A percentile compares a stretch with the other conserved stretches of the same genome.
Conservation (phyloP, 352 stramenopile species). For the Peronosclerospora sorghi region DNA sequence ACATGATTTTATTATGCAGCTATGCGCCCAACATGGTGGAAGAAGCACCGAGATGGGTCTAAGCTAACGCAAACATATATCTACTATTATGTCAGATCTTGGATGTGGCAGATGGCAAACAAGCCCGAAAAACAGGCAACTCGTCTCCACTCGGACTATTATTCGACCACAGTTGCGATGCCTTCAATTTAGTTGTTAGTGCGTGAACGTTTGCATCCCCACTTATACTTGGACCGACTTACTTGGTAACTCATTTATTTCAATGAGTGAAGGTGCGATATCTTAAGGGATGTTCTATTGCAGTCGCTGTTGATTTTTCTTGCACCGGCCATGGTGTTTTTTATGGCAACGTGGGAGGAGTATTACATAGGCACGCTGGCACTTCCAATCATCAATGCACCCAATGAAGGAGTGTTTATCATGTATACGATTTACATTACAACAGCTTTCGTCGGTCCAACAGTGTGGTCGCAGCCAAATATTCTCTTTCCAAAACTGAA, state of each 20-base stretch:
- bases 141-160: slow-evolving; percentile 75
- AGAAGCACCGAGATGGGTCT: slow-evolving; percentile 61
- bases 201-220: slow-evolving; percentile 77
- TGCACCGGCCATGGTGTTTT: slow-evolving; percentile 87
- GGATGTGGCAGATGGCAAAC: slow-evolving; percentile 80
- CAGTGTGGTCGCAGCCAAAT: slow-evolving; percentile 59
- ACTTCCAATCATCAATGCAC: slow-evolving; percentile 92
- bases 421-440: slow-evolving; percentile 77
- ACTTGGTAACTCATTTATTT: slow-evolving; percentile 60
- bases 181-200: slow-evolving; percentile 76
- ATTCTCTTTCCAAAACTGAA: slow-evolving; percentile 44
- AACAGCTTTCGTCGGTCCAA: slow-evolving; percentile 49
- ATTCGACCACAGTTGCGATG: slow-evolving; percentile 81
- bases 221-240: slow-evolving; percentile 74
- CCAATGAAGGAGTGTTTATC: slow-evolving; percentile 90
- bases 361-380: slow-evolving; percentile 95
- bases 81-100: slow-evolving; percentile 77
- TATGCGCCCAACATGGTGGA: slow-evolving; percentile 81
- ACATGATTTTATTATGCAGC: slow-evolving; percentile 3
- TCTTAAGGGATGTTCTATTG: too few species aligned
- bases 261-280: background rate
- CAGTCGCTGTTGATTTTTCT: slow-evolving; percentile 68
- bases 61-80: slow-evolving; percentile 48
- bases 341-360: slow-evolving; percentile 97
- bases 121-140: slow-evolving; percentile 79